These are phyloP conservation scores for Hanseniaspora lachancei DNA, from an alignment of 805 yeast genomes.

Conservation along the genomic window DNA sequence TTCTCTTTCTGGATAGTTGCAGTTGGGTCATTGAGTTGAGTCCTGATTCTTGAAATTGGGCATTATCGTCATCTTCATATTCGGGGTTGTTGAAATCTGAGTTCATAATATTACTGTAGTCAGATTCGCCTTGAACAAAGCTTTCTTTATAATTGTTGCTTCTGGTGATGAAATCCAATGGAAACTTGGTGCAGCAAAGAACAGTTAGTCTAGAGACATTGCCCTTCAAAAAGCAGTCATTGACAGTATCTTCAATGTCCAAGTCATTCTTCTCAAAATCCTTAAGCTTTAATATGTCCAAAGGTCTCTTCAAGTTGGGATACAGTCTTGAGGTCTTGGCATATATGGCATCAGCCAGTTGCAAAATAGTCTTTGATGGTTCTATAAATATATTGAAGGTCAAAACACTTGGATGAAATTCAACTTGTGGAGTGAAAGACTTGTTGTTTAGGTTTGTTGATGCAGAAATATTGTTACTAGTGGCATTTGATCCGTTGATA, in stretches of 20 bases:
- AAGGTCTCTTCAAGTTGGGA: constrained; percentile 41
- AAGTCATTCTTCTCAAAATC: constrained; percentile 58
- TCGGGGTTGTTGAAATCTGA: constrained; percentile 3
- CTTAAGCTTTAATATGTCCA: constrained; percentile 50
- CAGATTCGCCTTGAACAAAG: not conserved
- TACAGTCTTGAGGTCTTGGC: constrained; percentile 48
- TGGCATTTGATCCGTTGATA: not conserved
- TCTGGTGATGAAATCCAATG: constrained; percentile 23
- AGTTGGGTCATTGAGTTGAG: constrained; percentile 7
- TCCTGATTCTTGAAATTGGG: not conserved
- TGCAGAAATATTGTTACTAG: not conserved
- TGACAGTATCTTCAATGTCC: constrained; percentile 61
- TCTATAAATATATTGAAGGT: constrained; percentile 56
- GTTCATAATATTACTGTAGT: not conserved
- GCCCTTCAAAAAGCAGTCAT: constrained; percentile 39
- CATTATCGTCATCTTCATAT: not conserved
- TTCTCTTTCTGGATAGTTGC: constrained; percentile 13
- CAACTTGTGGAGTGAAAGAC: not conserved
- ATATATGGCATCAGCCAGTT: constrained; percentile 42
- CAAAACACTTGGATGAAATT: constrained; percentile 14
- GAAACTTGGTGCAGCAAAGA: constrained; percentile 33
- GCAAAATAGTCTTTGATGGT: constrained; percentile 33
- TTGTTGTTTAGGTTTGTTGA: not conserved
- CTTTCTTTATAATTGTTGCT: not conserved
- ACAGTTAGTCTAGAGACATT: constrained; percentile 33